Conservation (phyloP, 2,329 filamentous ascomycete species). For the Coniochaeta sp. region DNA sequence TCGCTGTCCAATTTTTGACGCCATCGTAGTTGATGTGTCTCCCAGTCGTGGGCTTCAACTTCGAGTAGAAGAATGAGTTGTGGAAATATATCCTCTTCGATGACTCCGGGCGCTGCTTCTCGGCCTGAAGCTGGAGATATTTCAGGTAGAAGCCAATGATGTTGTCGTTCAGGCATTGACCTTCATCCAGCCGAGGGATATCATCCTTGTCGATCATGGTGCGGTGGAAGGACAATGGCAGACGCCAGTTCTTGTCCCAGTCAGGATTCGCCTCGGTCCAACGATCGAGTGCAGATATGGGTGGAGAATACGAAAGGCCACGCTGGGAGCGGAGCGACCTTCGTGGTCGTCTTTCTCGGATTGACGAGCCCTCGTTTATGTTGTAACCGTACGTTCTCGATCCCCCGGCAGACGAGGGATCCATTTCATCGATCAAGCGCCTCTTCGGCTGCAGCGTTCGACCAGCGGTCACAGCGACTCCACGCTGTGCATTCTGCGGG, state of each 20-base stretch:
- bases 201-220: conserved; percentile 65
- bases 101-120: conserved; percentile 45
- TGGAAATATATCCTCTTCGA: conserved; percentile 73
- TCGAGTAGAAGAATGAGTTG: conserved; percentile 87
- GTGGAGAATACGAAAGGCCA: not conserved
- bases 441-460: not conserved
- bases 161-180: conserved; percentile 87
- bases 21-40: conserved; percentile 71
- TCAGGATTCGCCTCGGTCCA: conserved; percentile 45
- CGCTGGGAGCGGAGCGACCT: conserved; percentile 11
- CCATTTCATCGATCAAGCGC: not conserved
- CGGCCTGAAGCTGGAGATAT: conserved; percentile 57
- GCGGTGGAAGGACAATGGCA: conserved; percentile 57
- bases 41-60: conserved; percentile 56
- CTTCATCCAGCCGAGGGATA: conserved; percentile 71
- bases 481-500: not conserved
- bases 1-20: conserved; percentile 82
- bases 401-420: not conserved
- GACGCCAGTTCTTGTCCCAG: conserved; percentile 47
- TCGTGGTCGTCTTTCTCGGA: conserved; percentile 9
- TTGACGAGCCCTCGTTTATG: conserved; percentile 2
- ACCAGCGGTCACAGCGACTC: not conserved
- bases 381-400: not conserved
- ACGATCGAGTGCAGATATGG: conserved; percentile 11
- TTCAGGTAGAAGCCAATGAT: conserved; percentile 83